These are phyloP conservation scores for Schizochytrium sp. DNA, from an alignment of 108 stramenopile genomes.

Conservation along the genomic window DNA sequence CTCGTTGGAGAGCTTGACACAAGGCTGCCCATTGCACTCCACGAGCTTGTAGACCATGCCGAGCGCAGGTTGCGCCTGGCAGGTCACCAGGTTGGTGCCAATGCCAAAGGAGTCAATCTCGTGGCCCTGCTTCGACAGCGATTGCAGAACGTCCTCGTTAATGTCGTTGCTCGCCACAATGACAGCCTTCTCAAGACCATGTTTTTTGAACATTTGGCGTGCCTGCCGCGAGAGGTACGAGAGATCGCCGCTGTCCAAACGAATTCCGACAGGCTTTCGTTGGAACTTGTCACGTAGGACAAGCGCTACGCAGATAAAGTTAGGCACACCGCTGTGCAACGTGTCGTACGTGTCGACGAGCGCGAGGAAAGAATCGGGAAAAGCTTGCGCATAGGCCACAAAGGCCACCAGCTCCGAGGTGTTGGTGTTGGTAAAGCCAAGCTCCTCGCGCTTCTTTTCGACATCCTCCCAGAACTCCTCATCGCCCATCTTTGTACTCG, in stretches of 20 bases:
- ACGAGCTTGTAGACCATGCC: conserved; percentile 52
- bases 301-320: conserved; percentile 79
- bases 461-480: conserved; percentile 22
- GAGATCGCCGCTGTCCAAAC: conserved; percentile 92
- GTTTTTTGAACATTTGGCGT: conserved; percentile 40
- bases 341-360: conserved; percentile 97
- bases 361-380: conserved; percentile 80
- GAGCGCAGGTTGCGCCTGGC: conserved; percentile 95
- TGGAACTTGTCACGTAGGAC: conserved; percentile 74
- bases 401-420: conserved; percentile 94
- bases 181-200: conserved; percentile 37
- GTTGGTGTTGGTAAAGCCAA: conserved; percentile 50
- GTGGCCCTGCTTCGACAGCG: conserved; percentile 70
- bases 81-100: conserved; percentile 94
- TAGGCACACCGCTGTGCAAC: conserved; percentile 74
- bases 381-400: conserved; percentile 82
- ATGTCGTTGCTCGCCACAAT: conserved; percentile 95
- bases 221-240: conserved; percentile 64
- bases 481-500: background rate
- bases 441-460: background rate
- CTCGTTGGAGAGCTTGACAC: conserved; percentile 87
- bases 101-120: conserved; percentile 93
- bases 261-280: conserved; percentile 72
- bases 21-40: conserved; percentile 60
- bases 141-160: conserved; percentile 75